phyloP scores from a whole-genome alignment of 2,329 filamentous ascomycete genomes.

The Cladophialophora carrionii region DNA sequence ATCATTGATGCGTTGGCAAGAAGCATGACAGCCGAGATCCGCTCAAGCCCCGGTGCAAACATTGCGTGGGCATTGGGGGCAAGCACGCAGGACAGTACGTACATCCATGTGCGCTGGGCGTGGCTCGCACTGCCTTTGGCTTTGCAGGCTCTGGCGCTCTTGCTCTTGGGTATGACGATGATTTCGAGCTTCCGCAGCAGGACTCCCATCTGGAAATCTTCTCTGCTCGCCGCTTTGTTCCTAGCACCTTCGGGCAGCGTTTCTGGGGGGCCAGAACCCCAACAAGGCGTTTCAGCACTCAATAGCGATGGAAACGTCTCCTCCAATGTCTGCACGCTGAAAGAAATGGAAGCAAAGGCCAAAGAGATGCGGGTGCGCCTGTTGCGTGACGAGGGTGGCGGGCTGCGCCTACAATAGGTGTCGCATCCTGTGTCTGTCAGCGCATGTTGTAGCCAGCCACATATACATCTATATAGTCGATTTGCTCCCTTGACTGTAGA shows the following conservation, averaged over 20 bases:
- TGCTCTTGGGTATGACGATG: background rate
- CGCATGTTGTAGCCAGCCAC: no score
- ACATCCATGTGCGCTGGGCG: background rate
- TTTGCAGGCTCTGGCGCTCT: background rate
- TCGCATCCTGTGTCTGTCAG: background rate
- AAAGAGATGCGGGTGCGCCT: background rate
- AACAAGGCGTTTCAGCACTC: background rate
- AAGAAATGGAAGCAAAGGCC: background rate
- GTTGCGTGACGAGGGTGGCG: background rate
- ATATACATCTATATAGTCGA: no score
- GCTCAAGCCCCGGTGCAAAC: background rate
- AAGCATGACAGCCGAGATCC: constrained; percentile 1
- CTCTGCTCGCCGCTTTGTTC: constrained; percentile 1
- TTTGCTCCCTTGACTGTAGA: no score
- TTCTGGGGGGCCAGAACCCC: background rate
- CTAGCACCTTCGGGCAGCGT: background rate
- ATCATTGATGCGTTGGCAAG: background rate
- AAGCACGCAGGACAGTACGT: background rate
- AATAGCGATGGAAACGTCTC: background rate
- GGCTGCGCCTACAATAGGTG: background rate
- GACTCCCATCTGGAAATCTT: background rate
- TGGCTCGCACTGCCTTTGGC: constrained; percentile 2
- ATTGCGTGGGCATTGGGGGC: background rate
- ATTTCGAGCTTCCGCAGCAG: background rate
- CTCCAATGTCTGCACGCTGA: background rate